Evolutionary conservation across 306 rosid species (phyloP).

Genomic region (Cyamopsis tetragonoloba): DNA sequence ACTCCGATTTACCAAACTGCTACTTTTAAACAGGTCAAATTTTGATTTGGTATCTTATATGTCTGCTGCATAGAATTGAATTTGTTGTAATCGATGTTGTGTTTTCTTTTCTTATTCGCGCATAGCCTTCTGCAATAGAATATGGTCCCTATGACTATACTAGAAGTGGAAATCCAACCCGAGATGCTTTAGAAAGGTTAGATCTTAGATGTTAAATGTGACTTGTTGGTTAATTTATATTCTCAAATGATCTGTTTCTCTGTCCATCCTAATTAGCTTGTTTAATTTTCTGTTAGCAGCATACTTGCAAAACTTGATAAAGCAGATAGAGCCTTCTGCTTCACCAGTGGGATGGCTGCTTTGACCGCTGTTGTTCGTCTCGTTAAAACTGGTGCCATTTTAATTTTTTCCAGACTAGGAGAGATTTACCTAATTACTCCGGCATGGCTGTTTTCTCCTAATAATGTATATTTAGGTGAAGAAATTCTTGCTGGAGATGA

Average conservation of each 20-base stretch:
- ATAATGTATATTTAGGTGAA: conserved; percentile 51
- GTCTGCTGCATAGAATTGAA: background rate
- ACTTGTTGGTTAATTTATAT: conserved; percentile 19
- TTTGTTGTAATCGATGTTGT: too few species aligned
- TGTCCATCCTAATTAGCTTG: conserved; percentile 10
- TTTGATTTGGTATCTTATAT: conserved; percentile 4
- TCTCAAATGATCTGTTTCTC: too few species aligned
- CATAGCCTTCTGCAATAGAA: conserved; percentile 86
- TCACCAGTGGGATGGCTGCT: conserved; percentile 99
- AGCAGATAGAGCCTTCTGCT: conserved; percentile 92
- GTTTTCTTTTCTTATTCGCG: conserved; percentile 25
- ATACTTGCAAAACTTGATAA: conserved; percentile 82
- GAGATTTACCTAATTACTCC: too few species aligned
- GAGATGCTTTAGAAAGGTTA: conserved; percentile 87
- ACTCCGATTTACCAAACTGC: conserved; percentile 89
- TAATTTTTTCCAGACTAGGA: too few species aligned
- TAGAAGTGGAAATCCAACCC: conserved; percentile 92
- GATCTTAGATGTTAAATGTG: too few species aligned
- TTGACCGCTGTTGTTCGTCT: conserved; percentile 77
- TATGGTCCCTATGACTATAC: conserved; percentile 92
- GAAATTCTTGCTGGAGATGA: conserved; percentile 93
- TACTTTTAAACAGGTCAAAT: conserved; percentile 83
- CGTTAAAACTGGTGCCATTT: conserved; percentile 59
- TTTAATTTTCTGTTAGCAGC: conserved; percentile 48
- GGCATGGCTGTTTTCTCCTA: conserved; percentile 20